Evolutionary conservation across 2,329 filamentous ascomycete genomes (phyloP), one percentile per base, ranked within the genome.

Genomic region (Fusarium sterilihyphosum): DNA sequence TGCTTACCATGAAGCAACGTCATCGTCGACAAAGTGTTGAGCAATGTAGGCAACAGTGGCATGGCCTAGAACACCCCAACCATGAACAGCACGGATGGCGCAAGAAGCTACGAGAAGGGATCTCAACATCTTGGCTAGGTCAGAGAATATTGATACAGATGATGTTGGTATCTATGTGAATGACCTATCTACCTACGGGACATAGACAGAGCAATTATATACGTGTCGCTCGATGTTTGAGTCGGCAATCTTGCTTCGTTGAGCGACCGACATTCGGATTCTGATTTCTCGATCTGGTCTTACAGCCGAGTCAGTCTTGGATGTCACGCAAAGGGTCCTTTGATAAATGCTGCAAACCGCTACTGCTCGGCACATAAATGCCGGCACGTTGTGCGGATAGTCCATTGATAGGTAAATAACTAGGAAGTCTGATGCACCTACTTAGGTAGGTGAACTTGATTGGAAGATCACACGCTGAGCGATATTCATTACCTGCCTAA

Each of bases 21-120:
- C 61, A 9, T 64, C 33, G 14, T 64, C 61, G 11, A 64, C 43
- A 13, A 60, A 64, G n/a, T 60, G 17, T 17, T 64, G 61, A 29
- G 61, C 61, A 20, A 64, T 16, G n/a, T 64, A 64, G 16, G 61
- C 61, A 29, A 64, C 61, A 5, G 61, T 64, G 4, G 61, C 61
- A 49, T 64, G 53, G 3, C 61, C 61, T 2, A 64, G 22, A 41
- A 64, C 61, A 9, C 61, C 61, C 61, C 61, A 64, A 7, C 35
- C 43, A 37, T 60, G 41, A 8, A 64, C 61, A 24, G 61, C 53
- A 12, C 61, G 53, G 18, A 64, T n/a, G 8, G 35, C 26, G 9
- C 61, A 26, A 35, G 47, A 35, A 11, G 14, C 61, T 3, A 64
- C 1, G 7, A 64, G 24, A 41, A 64, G 41, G n/a, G 35, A 60